These are phyloP conservation scores for Candida sp. DNA, from an alignment of 1,139 yeast genomes.

Conservation along the genomic window DNA sequence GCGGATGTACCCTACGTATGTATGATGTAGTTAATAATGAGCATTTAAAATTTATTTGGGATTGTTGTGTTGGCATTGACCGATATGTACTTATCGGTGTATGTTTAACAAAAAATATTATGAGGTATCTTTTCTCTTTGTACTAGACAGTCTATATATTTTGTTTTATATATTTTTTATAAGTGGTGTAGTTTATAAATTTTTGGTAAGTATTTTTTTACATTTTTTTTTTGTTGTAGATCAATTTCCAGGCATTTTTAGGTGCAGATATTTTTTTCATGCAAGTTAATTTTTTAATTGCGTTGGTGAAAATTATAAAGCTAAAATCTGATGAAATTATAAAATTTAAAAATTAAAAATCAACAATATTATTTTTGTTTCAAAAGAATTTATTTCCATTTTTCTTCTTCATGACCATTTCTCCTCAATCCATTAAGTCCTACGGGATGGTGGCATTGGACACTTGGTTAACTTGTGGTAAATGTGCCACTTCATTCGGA, in stretches of 20 bases:
- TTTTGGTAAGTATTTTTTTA: not conserved
- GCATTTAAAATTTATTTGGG: no score
- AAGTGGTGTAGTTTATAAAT: not conserved
- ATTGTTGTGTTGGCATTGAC: no score
- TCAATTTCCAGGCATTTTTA: no score
- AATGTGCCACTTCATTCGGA: slow-evolving; percentile 46
- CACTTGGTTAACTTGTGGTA: slow-evolving; percentile 52
- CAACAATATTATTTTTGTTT: not conserved
- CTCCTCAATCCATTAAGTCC: not conserved
- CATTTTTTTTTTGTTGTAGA: no score
- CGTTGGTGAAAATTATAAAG: not conserved
- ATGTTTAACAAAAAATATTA: no score
- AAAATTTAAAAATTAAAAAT: not conserved
- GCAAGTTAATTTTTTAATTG: not conserved
- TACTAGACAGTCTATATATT: no score
- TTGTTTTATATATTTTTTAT: no score
- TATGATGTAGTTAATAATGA: no score
- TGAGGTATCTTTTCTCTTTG: no score
- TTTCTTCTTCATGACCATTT: not conserved
- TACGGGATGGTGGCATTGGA: slow-evolving; percentile 25
- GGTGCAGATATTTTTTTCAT: no score
- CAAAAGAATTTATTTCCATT: not conserved
- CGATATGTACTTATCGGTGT: no score
- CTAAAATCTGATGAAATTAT: not conserved
- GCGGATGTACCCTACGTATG: no score